phyloP scores from a whole-genome alignment of 2,329 filamentous ascomycete species.

The Penicillium crustosum region DNA sequence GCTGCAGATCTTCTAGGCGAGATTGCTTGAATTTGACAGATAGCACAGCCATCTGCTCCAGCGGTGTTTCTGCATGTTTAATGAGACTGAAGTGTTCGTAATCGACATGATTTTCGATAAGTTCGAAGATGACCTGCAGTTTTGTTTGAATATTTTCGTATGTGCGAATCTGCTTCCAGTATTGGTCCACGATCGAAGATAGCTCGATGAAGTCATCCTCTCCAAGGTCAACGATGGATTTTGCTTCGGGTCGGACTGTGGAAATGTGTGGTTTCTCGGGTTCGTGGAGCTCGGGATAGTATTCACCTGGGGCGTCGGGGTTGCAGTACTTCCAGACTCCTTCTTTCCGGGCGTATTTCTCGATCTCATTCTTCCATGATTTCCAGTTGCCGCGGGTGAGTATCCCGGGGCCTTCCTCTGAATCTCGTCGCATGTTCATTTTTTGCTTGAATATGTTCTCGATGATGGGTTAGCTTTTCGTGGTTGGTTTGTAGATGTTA shows the following conservation, averaged over 20 bases:
- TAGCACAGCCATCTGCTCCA: not conserved
- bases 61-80: not conserved
- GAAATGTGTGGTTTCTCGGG: not conserved
- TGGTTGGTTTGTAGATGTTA: not conserved
- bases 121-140: not conserved
- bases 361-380: not conserved
- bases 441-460: not conserved
- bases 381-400: not conserved
- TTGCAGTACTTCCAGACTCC: slow-evolving; percentile 1
- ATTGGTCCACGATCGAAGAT: not conserved
- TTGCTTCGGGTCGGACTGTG: not conserved
- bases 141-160: not conserved
- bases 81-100: not conserved
- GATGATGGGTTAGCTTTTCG: not conserved
- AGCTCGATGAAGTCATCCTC: not conserved
- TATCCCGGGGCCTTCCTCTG: not conserved
- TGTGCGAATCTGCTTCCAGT: not conserved
- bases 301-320: not conserved
- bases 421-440: not conserved
- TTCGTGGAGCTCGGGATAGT: not conserved
- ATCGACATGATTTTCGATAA: not conserved
- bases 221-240: slow-evolving; percentile 1
- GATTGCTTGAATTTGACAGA: not conserved
- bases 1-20: not conserved
- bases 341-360: not conserved